These are phyloP conservation scores for Physcomitrellopsis africana DNA, from an alignment of 225 moss, liverwort and hornwort species.

Conservation along the genomic window DNA sequence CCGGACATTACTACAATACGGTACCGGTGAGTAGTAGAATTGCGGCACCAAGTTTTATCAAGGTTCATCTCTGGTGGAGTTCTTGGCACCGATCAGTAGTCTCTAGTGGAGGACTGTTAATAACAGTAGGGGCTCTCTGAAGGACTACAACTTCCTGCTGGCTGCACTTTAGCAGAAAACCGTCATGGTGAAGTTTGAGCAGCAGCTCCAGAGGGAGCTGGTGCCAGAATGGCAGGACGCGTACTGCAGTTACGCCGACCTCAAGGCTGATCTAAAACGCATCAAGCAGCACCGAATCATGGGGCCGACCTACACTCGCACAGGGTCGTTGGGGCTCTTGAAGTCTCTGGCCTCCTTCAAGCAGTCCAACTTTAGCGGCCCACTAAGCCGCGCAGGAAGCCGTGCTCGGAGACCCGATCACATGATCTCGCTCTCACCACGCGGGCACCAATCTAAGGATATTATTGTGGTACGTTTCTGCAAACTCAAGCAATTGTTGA, in stretches of 20 bases:
- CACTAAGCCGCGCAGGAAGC: neutral
- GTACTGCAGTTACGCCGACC: conserved; percentile 37
- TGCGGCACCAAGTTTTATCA: no score
- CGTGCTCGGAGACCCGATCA: neutral
- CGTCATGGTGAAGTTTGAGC: conserved; percentile 47
- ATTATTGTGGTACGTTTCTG: conserved; percentile 4
- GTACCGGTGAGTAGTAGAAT: no score
- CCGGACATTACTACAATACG: no score
- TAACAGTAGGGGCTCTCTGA: no score
- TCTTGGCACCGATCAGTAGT: no score
- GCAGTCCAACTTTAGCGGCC: neutral
- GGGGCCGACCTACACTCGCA: conserved; percentile 21
- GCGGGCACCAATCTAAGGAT: neutral
- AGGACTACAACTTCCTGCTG: no score
- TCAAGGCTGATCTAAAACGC: conserved; percentile 40
- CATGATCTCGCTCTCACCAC: conserved; percentile 12
- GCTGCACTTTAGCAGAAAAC: neutral
- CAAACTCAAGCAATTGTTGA: no score
- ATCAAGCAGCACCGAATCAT: conserved; percentile 23
- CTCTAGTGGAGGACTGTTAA: no score
- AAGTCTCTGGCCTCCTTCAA: conserved; percentile 25
- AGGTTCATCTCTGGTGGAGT: no score
- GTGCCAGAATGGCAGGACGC: conserved; percentile 50
- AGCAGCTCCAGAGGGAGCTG: conserved; percentile 34
- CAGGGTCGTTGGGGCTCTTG: conserved; percentile 33